Evolutionary conservation across 2,329 filamentous ascomycete genomes (phyloP).

Genomic region (Hymenotorrendiella dingleyae): DNA sequence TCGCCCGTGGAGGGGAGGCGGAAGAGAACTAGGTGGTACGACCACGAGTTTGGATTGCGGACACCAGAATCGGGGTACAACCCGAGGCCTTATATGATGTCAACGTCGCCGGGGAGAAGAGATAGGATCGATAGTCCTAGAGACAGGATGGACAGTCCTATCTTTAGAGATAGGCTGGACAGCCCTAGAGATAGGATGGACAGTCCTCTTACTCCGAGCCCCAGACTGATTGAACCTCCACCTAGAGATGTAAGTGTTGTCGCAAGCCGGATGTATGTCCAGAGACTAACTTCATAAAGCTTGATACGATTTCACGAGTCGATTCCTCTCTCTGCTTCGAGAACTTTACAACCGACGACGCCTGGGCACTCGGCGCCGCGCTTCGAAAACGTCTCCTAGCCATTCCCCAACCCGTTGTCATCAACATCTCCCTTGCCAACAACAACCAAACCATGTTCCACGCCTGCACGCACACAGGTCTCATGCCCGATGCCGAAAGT

Average conservation of each 20-base stretch:
- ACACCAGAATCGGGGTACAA: constrained; percentile 3
- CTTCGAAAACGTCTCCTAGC: constrained; percentile 57
- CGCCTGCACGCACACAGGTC: constrained; percentile 58
- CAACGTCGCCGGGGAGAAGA: not conserved
- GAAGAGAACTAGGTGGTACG: constrained; percentile 4
- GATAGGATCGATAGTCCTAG: constrained; percentile 1
- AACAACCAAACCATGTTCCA: constrained; percentile 63
- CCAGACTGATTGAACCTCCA: constrained; percentile 6
- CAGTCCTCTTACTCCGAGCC: constrained; percentile 2
- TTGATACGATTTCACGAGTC: constrained; percentile 27
- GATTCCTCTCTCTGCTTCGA: constrained; percentile 28
- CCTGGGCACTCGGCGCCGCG: constrained; percentile 58
- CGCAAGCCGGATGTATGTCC: not conserved
- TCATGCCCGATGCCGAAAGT: constrained; percentile 63
- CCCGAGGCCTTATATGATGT: constrained; percentile 4
- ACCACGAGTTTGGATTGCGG: constrained; percentile 4
- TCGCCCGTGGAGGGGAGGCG: not conserved
- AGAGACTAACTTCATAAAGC: constrained; percentile 17
- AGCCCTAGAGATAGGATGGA: too few species aligned
- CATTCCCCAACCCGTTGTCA: constrained; percentile 49
- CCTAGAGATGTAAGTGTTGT: constrained; percentile 9
- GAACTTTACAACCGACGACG: constrained; percentile 56
- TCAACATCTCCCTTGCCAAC: constrained; percentile 59
- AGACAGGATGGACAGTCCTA: constrained; percentile 5
- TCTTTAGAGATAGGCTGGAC: constrained; percentile 8